These are phyloP conservation scores for Cercospora citrullina DNA, from an alignment of 2,329 filamentous ascomycete genomes.

Conservation along the genomic window DNA sequence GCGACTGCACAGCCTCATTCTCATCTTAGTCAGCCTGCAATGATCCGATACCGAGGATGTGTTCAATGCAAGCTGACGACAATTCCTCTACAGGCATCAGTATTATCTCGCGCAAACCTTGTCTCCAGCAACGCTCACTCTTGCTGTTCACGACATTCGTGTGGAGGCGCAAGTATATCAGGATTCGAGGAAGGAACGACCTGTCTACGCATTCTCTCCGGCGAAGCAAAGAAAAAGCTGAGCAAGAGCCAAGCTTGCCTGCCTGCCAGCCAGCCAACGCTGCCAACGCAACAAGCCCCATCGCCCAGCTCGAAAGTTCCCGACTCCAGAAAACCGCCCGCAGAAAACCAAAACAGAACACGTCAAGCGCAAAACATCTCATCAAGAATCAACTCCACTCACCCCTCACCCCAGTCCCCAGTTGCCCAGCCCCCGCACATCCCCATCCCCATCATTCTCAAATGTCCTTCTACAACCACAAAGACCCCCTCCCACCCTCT, in stretches of 20 bases:
- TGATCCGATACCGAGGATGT: background rate
- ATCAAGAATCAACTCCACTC: background rate
- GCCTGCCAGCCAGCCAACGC: background rate
- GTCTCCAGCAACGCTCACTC: background rate
- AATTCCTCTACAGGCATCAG: background rate
- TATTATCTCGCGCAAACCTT: background rate
- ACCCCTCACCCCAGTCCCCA: background rate
- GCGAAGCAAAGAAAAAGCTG: background rate
- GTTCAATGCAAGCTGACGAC: background rate
- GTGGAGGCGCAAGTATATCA: background rate
- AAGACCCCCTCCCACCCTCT: slow-evolving; percentile 5
- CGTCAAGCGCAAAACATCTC: background rate
- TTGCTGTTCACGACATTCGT: background rate
- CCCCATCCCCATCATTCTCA: background rate
- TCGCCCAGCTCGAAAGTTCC: background rate
- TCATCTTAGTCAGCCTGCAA: background rate
- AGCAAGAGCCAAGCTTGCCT: background rate
- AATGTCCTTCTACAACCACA: slow-evolving; percentile 2
- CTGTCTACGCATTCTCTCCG: background rate
- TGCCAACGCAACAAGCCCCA: slow-evolving; percentile 2
- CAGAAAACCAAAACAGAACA: background rate
- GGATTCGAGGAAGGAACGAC: background rate
- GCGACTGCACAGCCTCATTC: slow-evolving; percentile 1
- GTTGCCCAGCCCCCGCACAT: background rate
- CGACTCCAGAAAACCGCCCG: background rate